Conservation (phyloP, 139 green algal genomes). For the Pleodorina starrii region DNA sequence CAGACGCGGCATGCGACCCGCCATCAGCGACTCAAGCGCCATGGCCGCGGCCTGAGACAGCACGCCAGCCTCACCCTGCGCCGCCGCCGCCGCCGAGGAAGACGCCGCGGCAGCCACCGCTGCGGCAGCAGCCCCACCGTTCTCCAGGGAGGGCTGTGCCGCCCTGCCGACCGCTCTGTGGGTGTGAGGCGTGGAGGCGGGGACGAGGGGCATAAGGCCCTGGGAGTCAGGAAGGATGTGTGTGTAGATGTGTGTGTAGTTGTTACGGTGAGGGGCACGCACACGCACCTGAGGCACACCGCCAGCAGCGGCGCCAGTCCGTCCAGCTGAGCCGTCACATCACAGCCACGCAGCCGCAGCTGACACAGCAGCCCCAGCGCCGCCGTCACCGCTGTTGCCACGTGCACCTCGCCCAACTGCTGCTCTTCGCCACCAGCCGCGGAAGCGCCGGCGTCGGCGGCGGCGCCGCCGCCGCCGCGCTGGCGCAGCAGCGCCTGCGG, state of each 20-base stretch:
- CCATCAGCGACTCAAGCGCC: background rate
- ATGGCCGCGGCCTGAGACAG: background rate
- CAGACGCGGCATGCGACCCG: background rate
- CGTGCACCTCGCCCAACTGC: background rate
- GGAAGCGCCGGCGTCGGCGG: background rate
- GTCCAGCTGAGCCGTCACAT: constrained; percentile 9
- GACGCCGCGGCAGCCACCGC: background rate
- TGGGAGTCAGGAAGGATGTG: too few relatives aligned
- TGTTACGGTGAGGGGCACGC: too few relatives aligned
- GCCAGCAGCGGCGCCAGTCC: background rate
- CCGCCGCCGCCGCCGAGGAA: background rate
- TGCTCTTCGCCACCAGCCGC: background rate
- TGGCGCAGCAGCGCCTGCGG: background rate
- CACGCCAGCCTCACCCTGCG: background rate
- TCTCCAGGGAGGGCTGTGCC: too few relatives aligned
- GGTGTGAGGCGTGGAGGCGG: too few relatives aligned
- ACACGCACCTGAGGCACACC: constrained; percentile 25
- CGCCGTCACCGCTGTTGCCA: constrained; percentile 25
- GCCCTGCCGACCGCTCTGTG: too few relatives aligned
- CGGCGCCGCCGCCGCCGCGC: background rate
- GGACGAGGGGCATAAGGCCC: too few relatives aligned
- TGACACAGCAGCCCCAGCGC: background rate
- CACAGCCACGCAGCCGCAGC: background rate
- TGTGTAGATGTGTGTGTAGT: too few relatives aligned
- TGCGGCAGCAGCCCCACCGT: background rate